phyloP scores from a whole-genome alignment of 2,329 filamentous ascomycete species.

The Venturiaceae sp. region DNA sequence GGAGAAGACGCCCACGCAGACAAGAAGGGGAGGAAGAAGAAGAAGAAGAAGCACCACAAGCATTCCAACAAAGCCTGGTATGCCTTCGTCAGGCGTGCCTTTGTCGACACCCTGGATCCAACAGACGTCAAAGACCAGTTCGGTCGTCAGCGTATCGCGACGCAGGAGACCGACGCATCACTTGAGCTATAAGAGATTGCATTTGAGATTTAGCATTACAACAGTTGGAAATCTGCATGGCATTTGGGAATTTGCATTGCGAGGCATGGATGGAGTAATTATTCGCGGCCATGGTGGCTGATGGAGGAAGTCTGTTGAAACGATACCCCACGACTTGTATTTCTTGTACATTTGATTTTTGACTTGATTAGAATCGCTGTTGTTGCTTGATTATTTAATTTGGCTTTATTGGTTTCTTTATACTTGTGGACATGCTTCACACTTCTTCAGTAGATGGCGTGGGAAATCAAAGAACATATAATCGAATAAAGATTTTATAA shows the following conservation, averaged over 20 bases:
- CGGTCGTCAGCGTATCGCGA: neutral
- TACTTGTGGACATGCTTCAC: too few species aligned
- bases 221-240: neutral
- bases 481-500: too few species aligned
- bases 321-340: neutral
- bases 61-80: constrained; percentile 59
- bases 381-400: too few species aligned
- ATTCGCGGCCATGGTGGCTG: neutral
- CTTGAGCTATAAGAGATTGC: neutral
- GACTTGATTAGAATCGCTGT: too few species aligned
- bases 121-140: constrained; percentile 48
- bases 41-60: constrained; percentile 32
- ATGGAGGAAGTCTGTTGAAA: neutral
- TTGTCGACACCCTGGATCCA: constrained; percentile 61
- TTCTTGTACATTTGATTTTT: neutral
- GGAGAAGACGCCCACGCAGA: constrained; percentile 19
- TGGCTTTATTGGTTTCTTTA: too few species aligned
- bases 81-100: constrained; percentile 68
- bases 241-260: neutral
- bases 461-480: too few species aligned
- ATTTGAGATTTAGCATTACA: neutral
- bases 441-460: too few species aligned
- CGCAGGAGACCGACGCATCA: neutral
- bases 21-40: constrained; percentile 36
- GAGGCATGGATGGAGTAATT: neutral